Evolutionary conservation across 2,329 filamentous ascomycete genomes (phyloP), one percentile per base, ranked within the genome.

Genomic region (Xylariaceae sp.): DNA sequence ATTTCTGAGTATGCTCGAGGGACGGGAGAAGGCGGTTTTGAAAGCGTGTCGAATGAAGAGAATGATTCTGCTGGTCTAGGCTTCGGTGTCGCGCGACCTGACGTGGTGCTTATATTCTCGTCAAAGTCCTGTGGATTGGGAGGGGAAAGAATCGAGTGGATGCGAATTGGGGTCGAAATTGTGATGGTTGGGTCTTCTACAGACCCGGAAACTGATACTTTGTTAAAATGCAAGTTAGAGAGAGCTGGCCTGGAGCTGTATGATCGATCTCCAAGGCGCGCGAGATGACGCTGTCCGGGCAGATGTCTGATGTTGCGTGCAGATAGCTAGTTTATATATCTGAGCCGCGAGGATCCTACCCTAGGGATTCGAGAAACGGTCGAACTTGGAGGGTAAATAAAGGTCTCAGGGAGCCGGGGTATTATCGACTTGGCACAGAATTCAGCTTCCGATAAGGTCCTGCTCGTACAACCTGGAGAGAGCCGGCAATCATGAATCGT

Each of bases 91-190:
- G 69, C 67, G 58, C 72, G 67, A 56, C 70, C 66, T 44, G 72
- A 66, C 49, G 69, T 63, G 55, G 66, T 66, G 58, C 65, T 72
- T 53, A 71, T 66, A 56, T 64, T 68, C 48, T 76, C 75, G 72
- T 76, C 74, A 64, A 70, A 54, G 62, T 75, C 75, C 62, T 75
- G 72, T 57, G 72, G 74, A 62, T 78, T 74, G 62, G 73, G 70
- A 61, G 77, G 76, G 60, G 78, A 80, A 70, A 81, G 73, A 69
- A 82, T 80, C 52, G 78, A 80, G 69, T 80, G 74, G 62, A 81
- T 80, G 67, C 78, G 75, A 64, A 80, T 72, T 74, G 77, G 77
- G 62, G 77, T 78, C 66, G 77, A 74, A 77, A 80, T 80, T 65
- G 74, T 80, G 76, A 68, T 77, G 77, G 73, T 65, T 74, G 73